phyloP scores from a whole-genome alignment of 192 early-diverging fungal genomes.

The Podila clonocystis region DNA sequence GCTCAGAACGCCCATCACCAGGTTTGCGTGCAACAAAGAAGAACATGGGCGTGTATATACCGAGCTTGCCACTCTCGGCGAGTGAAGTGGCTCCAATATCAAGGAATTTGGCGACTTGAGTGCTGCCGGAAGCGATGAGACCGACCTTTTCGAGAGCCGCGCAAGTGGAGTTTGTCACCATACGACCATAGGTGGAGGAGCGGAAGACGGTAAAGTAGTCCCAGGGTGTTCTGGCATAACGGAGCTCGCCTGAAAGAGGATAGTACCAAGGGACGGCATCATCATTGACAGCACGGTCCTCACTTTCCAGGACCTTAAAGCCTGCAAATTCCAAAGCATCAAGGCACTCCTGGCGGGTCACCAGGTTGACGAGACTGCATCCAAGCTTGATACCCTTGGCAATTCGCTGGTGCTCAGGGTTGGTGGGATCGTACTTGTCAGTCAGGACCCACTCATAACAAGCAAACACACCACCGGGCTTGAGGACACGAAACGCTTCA shows the following conservation, averaged over 20 bases:
- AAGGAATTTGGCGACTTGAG: slow-evolving; percentile 80
- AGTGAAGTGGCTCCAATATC: slow-evolving; percentile 81
- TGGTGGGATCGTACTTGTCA: slow-evolving; percentile 78
- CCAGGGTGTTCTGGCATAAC: slow-evolving; percentile 27
- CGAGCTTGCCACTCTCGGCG: slow-evolving; percentile 79
- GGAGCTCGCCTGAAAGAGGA: slow-evolving; percentile 64
- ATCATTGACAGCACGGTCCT: slow-evolving; percentile 63
- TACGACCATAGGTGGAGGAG: slow-evolving; percentile 62
- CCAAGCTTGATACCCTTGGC: slow-evolving; percentile 81
- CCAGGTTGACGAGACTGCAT: slow-evolving; percentile 18
- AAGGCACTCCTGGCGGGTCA: slow-evolving; percentile 47
- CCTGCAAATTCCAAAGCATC: slow-evolving; percentile 80
- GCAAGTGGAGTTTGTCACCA: slow-evolving; percentile 78
- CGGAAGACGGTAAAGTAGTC: slow-evolving; percentile 47
- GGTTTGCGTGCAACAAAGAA: slow-evolving; percentile 77
- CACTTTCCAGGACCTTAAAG: slow-evolving; percentile 78
- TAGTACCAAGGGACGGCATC: slow-evolving; percentile 72
- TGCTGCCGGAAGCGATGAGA: slow-evolving; percentile 79
- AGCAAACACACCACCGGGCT: slow-evolving; percentile 89
- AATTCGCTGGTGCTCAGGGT: slow-evolving; percentile 75
- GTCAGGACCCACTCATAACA: slow-evolving; percentile 95
- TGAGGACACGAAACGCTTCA: slow-evolving; percentile 87
- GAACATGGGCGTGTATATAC: slow-evolving; percentile 94
- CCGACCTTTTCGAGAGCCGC: slow-evolving; percentile 77
- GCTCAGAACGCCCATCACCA: slow-evolving; percentile 1